Evolutionary conservation across 768 basidiomycete genomes (phyloP), one percentile per base, ranked within the genome.

Genomic region (Leccinellum luteum): DNA sequence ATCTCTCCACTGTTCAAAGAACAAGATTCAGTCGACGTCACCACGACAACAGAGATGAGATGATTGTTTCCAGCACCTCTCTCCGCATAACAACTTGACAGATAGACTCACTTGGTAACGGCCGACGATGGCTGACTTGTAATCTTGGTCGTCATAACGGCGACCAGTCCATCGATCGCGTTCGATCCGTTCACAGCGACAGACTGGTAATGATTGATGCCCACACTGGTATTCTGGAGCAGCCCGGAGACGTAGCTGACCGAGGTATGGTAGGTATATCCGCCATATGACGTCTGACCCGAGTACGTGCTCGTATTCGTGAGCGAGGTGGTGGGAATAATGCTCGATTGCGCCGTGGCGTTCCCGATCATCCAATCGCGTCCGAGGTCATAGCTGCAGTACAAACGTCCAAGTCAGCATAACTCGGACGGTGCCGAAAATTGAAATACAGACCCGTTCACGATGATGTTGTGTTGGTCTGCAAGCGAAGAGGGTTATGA

Each of bases 341-440:
- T 45, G 4, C 44, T 61, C 10, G 71, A 64, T 49, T 78, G 74
- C 21, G 73, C 68, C 0, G 93, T 94, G 23, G 89, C 86, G 67
- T 94, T 94, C 21, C 89, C 91, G 25, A 95, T 76, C n/a, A 96
- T 74, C 79, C 83, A 89, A 68, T 97, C 93, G 25, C 94, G 86
- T 13, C 87, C 93, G 30, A 88, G 76, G 67, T 94, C 86, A 72
- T 95, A 87, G 7, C 85, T 82, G 19, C n/a, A 25, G 12, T 28
- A 5, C 19, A 43, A 43, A 13, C 5, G 41, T 21, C 23, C 17
- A 45, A 19, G 51, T 53, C 34, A 51, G 35, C 10, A 5, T 10
- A 30, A 6, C 5, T 38, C 2, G 4, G 15, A 17, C 12, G 8
- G 28, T 6, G 28, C 30, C 15, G 23, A 25, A 47, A 4, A 9